phyloP scores from a whole-genome alignment of 1,284 basidiomycete species.

The Marasmius oreades region DNA sequence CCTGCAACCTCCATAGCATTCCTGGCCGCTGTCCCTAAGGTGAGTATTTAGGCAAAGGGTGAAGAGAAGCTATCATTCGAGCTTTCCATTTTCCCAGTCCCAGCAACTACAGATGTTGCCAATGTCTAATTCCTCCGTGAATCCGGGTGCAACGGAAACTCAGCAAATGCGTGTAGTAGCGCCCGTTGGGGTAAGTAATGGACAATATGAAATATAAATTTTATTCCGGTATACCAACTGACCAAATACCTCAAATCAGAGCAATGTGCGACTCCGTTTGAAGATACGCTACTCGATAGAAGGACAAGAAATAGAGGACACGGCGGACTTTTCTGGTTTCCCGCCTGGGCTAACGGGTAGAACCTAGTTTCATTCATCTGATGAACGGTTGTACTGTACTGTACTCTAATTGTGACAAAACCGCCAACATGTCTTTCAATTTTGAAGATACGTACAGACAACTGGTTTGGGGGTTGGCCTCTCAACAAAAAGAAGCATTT shows the following conservation, averaged over 20 bases:
- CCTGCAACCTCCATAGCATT: slow-evolving; percentile 74
- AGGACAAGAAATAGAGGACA: slow-evolving; percentile 80
- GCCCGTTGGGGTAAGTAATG: slow-evolving; percentile 73
- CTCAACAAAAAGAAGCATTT: too few species aligned
- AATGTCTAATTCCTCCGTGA: slow-evolving; percentile 85
- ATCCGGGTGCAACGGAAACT: slow-evolving; percentile 81
- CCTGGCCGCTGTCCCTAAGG: slow-evolving; percentile 98
- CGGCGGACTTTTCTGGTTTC: slow-evolving; percentile 93
- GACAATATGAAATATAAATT: background rate
- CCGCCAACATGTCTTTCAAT: background rate
- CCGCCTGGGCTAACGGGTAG: slow-evolving; percentile 72
- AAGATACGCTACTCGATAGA: slow-evolving; percentile 75
- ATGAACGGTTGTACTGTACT: background rate
- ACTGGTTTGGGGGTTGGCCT: too few species aligned
- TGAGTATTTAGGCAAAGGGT: slow-evolving; percentile 27
- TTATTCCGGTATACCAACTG: slow-evolving; percentile 6
- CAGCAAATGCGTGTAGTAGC: slow-evolving; percentile 94
- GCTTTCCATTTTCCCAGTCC: slow-evolving; percentile 51
- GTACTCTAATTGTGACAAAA: background rate
- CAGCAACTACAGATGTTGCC: slow-evolving; percentile 98
- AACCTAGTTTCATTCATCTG: slow-evolving; percentile 1
- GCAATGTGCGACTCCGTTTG: slow-evolving; percentile 80
- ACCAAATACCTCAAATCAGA: slow-evolving; percentile 41
- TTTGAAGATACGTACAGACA: too few species aligned
- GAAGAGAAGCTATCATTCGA: slow-evolving; percentile 3